Percentiles rank a stretch among this genome's conserved stretches.
These are phyloP conservation scores for Melampsora larici-populina DNA, from an alignment of 1,284 basidiomycete genomes.

Conservation along the genomic window DNA sequence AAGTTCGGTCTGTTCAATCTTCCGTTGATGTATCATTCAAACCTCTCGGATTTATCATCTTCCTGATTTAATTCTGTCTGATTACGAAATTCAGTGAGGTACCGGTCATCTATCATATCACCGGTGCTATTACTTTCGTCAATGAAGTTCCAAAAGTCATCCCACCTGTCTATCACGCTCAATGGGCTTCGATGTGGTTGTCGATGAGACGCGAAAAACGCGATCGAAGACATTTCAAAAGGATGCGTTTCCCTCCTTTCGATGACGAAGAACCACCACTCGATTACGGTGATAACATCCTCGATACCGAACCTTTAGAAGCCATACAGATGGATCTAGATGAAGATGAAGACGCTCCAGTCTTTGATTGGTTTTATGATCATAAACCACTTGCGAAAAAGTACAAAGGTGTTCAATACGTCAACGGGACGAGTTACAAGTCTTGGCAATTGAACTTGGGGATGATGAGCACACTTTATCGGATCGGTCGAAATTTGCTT, in stretches of 20 bases:
- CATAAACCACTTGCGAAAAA: constrained; percentile 82
- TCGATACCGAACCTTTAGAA: constrained; percentile 96
- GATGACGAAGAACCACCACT: constrained; percentile 98
- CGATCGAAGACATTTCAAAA: constrained; percentile 97
- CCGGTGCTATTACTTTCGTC: constrained; percentile 99
- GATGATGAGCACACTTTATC: constrained; percentile 94
- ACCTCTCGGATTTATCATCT: constrained; percentile 57
- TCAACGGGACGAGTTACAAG: constrained; percentile 90
- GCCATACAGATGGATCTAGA: constrained; percentile 97
- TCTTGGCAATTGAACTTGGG: constrained; percentile 89
- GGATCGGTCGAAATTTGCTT: constrained; percentile 85
- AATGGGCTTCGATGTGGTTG: constrained; percentile 99
- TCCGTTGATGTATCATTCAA: constrained; percentile 16
- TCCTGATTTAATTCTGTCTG: background rate
- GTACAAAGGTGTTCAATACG: constrained; percentile 62
- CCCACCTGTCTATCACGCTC: constrained; percentile 96
- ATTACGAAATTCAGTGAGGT: constrained; percentile 72
- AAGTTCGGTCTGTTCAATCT: constrained; percentile 20
- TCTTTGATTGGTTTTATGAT: constrained; percentile 99
- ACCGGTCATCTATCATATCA: constrained; percentile 93
- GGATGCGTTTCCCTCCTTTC: constrained; percentile 99
- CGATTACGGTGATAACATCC: constrained; percentile 96
- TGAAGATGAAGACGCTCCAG: constrained; percentile 85
- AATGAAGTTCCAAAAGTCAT: constrained; percentile 96
- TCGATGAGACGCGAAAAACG: constrained; percentile 99